These are phyloP conservation scores for Akanthomyces muscarius DNA, from an alignment of 2,329 filamentous ascomycete genomes.

Conservation along the genomic window DNA sequence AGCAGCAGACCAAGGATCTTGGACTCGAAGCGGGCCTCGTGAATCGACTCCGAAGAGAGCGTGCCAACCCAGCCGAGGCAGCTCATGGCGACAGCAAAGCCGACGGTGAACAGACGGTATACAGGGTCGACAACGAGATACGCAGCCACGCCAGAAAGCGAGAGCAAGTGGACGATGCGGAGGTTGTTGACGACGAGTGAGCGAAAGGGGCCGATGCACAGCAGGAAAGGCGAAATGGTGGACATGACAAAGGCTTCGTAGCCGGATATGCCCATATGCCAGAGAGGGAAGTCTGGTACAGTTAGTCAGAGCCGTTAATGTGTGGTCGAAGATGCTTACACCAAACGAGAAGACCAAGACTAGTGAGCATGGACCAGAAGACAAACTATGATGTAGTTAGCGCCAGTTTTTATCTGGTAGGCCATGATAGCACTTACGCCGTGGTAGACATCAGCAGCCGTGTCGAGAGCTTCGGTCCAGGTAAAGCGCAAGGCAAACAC, in stretches of 20 bases:
- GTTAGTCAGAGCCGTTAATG: conserved; percentile 4
- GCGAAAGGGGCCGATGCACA: conserved; percentile 67
- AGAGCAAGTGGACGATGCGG: conserved; percentile 69
- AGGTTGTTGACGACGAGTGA: conserved; percentile 64
- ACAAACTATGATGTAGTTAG: conserved; percentile 59
- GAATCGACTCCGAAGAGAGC: conserved; percentile 71
- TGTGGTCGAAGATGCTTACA: conserved; percentile 56
- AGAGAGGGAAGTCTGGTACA: conserved; percentile 78
- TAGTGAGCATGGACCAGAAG: conserved; percentile 94
- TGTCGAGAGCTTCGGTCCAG: conserved; percentile 71
- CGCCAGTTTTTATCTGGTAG: neutral
- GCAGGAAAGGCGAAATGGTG: conserved; percentile 74
- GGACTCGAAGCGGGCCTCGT: conserved; percentile 72
- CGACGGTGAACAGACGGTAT: conserved; percentile 73
- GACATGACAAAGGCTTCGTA: conserved; percentile 88
- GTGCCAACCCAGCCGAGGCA: conserved; percentile 82
- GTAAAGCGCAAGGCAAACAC: conserved; percentile 70
- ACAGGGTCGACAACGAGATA: conserved; percentile 72
- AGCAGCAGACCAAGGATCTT: conserved; percentile 76
- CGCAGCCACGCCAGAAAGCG: conserved; percentile 72
- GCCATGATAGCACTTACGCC: conserved; percentile 57
- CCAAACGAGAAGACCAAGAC: conserved; percentile 86
- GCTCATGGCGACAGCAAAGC: conserved; percentile 74
- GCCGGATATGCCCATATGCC: conserved; percentile 98
- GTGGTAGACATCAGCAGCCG: conserved; percentile 83